Evolutionary conservation across 208 protist species (phyloP), one percentile per base, ranked within the genome.

Genomic region (Zelonia costaricensis): DNA sequence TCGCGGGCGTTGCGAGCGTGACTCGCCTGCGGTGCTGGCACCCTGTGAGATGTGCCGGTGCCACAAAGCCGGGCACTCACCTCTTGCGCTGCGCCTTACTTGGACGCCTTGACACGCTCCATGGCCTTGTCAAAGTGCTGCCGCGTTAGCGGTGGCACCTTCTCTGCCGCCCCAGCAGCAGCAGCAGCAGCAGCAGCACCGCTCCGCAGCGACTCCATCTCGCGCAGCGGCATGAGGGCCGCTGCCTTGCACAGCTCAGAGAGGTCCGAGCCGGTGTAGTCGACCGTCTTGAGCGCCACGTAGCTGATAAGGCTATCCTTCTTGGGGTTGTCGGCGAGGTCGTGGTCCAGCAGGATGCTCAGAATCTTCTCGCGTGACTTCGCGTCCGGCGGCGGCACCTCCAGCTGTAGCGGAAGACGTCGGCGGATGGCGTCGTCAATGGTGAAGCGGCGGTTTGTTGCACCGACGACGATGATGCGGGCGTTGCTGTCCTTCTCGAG

Each of bases 191-290:
- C 2, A 15, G 33, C 12, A n/a, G 39, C 38, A 8, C 39, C 56
- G 9, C 35, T 13, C 40, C 51, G 55, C 49, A 72, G 51, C 40
- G 48, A 55, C 36, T 76, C 40, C 60, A 93, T 70, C 61, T 92
- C 86, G 18, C 82, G 61, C 46, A 95, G 23, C 20, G 86, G 84
- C 66, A 92, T 82, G 44, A 93, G 54, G 1, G 80, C 84, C 1
- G 84, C 86, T 10, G 83, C 82, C 61, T 98, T 97, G 80, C 92
- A 97, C 49, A 98, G 75, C 69, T 97, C 95, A 23, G 77, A 82
- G 13, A 98, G 66, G 62, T 98, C 97, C 23, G 93, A 96, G 30
- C 97, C 97, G 23, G 91, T 96, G 58, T 94, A 98, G 23, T 76
- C 74, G 8, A 71, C 55, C 18, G 94, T 98, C 25, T 78, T 86